A percentile compares a stretch with the other conserved stretches of the same genome.
These are phyloP conservation scores for Aspergillus spinulosporus DNA, from an alignment of 2,329 filamentous ascomycete genomes.

Conservation along the genomic window DNA sequence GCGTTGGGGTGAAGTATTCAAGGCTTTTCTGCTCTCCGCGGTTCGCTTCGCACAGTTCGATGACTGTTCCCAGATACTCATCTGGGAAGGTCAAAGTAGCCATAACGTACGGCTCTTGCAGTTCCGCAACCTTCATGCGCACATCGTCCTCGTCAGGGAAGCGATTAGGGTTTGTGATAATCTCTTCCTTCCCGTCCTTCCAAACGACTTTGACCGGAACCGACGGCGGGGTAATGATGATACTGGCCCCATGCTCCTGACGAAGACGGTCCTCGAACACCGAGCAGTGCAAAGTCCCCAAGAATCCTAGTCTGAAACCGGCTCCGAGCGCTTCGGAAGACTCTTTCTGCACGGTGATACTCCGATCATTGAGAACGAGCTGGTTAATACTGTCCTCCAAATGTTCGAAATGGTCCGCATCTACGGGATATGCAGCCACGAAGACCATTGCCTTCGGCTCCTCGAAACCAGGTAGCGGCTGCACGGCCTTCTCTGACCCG, in stretches of 20 bases:
- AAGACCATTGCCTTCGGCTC: conserved; percentile 99
- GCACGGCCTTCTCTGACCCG: conserved; percentile 71
- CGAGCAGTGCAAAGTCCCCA: conserved; percentile 97
- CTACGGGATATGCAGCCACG: conserved; percentile 91
- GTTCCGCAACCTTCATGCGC: conserved; percentile 57
- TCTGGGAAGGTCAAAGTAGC: conserved; percentile 89
- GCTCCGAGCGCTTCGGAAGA: conserved; percentile 90
- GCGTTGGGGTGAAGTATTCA: conserved; percentile 85
- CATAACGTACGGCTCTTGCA: conserved; percentile 73
- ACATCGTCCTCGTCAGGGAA: conserved; percentile 74
- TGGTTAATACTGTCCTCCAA: conserved; percentile 93
- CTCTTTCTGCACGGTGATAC: conserved; percentile 90
- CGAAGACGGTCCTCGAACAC: conserved; percentile 94
- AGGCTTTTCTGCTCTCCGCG: conserved; percentile 84
- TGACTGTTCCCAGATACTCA: conserved; percentile 90
- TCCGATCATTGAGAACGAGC: conserved; percentile 90
- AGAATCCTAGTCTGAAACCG: conserved; percentile 89
- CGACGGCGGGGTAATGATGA: conserved; percentile 95
- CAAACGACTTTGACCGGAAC: conserved; percentile 87
- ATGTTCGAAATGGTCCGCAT: conserved; percentile 81
- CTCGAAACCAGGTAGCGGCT: conserved; percentile 87
- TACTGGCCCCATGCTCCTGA: conserved; percentile 89
- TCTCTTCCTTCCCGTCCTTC: conserved; percentile 71
- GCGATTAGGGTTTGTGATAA: conserved; percentile 81
- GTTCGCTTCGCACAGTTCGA: conserved; percentile 89